Conservation (phyloP, 2,329 filamentous ascomycete species). For the Fonsecaea monophora region DNA sequence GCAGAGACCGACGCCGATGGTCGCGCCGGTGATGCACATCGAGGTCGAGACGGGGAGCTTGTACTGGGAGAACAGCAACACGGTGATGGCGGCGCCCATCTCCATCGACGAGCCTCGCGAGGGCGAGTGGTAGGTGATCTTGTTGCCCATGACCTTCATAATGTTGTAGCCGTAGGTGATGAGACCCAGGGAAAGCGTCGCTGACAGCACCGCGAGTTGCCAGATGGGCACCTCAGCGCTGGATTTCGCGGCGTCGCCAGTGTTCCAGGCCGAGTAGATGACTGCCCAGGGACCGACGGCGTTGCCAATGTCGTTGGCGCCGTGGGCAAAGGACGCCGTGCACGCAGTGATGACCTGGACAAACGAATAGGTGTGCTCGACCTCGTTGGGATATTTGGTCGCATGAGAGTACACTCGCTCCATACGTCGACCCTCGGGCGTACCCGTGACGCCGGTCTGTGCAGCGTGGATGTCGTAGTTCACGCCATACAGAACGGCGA, state of each 20-base stretch:
- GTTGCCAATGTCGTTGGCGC: constrained; percentile 78
- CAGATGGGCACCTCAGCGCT: constrained; percentile 74
- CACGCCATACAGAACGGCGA: constrained; percentile 72
- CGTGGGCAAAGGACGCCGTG: constrained; percentile 65
- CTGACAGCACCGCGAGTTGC: constrained; percentile 74
- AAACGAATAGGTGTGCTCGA: constrained; percentile 67
- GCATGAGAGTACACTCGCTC: constrained; percentile 69
- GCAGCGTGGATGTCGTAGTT: constrained; percentile 84
- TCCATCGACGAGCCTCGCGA: constrained; percentile 73
- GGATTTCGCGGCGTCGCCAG: constrained; percentile 64
- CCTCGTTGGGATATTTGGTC: constrained; percentile 71
- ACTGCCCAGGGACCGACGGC: constrained; percentile 73
- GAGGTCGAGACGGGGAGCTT: constrained; percentile 77
- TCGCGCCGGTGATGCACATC: constrained; percentile 82
- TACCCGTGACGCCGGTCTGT: constrained; percentile 72
- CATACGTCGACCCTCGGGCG: constrained; percentile 76
- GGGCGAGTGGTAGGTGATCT: constrained; percentile 73
- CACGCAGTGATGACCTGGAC: constrained; percentile 61
- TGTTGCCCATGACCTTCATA: constrained; percentile 87
- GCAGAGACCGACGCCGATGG: constrained; percentile 78
- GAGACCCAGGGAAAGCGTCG: constrained; percentile 70
- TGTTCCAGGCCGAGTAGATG: constrained; percentile 72
- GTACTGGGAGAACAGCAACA: constrained; percentile 77
- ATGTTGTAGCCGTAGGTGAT: constrained; percentile 83
- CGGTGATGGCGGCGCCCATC: constrained; percentile 77